phyloP scores from a whole-genome alignment of 2,329 filamentous ascomycete genomes.

The Curvularia verruculosa region DNA sequence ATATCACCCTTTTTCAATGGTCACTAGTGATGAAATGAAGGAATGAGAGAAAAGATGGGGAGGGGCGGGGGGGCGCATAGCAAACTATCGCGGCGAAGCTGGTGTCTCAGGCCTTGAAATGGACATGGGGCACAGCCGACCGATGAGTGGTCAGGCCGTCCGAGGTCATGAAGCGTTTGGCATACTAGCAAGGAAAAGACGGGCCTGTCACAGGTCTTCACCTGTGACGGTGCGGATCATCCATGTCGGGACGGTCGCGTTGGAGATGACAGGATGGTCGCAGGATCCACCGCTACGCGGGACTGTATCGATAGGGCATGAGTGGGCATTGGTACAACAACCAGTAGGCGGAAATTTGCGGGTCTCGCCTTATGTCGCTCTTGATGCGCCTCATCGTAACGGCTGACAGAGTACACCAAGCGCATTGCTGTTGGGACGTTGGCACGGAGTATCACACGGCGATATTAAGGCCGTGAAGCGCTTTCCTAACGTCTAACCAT shows the following conservation, averaged over 20 bases:
- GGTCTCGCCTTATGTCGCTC: neutral
- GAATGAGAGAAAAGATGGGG: constrained; percentile 29
- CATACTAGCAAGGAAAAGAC: constrained; percentile 33
- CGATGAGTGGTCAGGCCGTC: constrained; percentile 32
- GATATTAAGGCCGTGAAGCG: constrained; percentile 23
- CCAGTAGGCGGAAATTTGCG: neutral
- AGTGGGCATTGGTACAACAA: constrained; percentile 11
- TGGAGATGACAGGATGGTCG: constrained; percentile 35
- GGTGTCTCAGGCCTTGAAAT: constrained; percentile 42
- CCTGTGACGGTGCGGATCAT: constrained; percentile 19
- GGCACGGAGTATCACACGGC: neutral
- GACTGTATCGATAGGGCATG: constrained; percentile 11
- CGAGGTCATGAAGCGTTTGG: constrained; percentile 49
- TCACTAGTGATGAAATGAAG: constrained; percentile 17
- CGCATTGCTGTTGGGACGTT: neutral
- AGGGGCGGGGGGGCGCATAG: constrained; percentile 26
- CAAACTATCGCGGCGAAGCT: constrained; percentile 32
- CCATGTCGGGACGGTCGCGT: constrained; percentile 29
- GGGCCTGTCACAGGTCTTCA: constrained; percentile 35
- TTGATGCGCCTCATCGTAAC: neutral
- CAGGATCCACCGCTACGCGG: constrained; percentile 20
- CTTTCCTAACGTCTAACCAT: constrained; percentile 18
- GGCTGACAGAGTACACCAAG: neutral
- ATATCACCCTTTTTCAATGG: constrained; percentile 23
- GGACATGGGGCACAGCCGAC: constrained; percentile 40